These are phyloP conservation scores for Stygiomarasmius scandens DNA, from an alignment of 1,284 basidiomycete genomes.

Conservation along the genomic window DNA sequence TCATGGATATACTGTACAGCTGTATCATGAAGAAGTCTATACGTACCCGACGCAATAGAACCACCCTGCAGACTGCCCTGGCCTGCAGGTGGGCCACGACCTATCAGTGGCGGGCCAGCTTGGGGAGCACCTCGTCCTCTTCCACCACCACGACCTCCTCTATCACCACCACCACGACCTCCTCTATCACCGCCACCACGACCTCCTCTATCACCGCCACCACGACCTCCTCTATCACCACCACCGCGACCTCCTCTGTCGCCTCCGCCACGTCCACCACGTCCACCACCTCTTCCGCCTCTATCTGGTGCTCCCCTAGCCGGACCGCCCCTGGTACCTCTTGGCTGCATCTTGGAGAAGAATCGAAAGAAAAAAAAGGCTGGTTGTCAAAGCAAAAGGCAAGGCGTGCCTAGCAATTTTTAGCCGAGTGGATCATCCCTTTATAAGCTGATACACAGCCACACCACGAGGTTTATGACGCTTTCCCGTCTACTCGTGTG, in stretches of 20 bases:
- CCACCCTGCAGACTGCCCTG: slow-evolving; percentile 2
- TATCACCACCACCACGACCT: background rate
- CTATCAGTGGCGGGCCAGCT: background rate
- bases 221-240: background rate
- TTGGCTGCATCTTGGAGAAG: background rate
- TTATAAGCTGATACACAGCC: too few relatives aligned
- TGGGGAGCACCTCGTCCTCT: slow-evolving; percentile 7
- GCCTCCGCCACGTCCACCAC: background rate
- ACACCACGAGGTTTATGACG: too few relatives aligned
- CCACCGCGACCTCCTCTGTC: background rate
- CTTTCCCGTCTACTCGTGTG: too few relatives aligned
- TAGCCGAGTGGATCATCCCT: too few relatives aligned
- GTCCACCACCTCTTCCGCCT: background rate
- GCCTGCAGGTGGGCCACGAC: slow-evolving; percentile 5
- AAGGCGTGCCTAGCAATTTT: too few relatives aligned
- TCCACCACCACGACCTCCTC: background rate
- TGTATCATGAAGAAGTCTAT: background rate
- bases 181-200: background rate
- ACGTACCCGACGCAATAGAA: background rate
- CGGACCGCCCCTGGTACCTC: background rate
- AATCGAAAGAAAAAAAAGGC: background rate
- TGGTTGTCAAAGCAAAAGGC: too few relatives aligned
- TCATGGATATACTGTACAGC: background rate
- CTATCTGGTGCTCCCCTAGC: background rate
- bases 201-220: background rate